phyloP scores from a whole-genome alignment of 1,284 basidiomycete species.

The Heterobasidion occidentale region DNA sequence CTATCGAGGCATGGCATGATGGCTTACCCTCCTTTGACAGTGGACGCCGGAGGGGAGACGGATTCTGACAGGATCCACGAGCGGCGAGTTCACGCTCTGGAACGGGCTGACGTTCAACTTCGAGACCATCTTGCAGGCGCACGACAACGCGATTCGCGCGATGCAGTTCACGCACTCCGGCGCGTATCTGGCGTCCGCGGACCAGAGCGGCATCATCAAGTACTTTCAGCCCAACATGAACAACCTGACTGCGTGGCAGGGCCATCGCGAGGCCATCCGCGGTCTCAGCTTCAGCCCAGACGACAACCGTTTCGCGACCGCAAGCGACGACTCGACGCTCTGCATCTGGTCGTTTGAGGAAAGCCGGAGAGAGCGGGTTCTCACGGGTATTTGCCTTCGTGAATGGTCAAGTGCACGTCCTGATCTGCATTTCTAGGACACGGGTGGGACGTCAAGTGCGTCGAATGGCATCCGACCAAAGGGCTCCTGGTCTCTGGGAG shows the following conservation, averaged over 20 bases:
- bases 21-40: slow-evolving; percentile 28
- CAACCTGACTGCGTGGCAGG: slow-evolving; percentile 90
- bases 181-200: slow-evolving; percentile 84
- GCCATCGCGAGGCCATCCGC: slow-evolving; percentile 85
- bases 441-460: slow-evolving; percentile 98
- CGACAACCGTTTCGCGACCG: slow-evolving; percentile 87
- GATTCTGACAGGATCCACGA: slow-evolving; percentile 90
- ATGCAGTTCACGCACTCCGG: slow-evolving; percentile 90
- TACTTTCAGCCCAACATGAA: slow-evolving; percentile 99
- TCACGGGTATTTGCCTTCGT: background rate
- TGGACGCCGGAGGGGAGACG: slow-evolving; percentile 96
- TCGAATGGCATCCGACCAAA: slow-evolving; percentile 97
- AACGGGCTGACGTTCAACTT: slow-evolving; percentile 99
- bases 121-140: slow-evolving; percentile 96
- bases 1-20: background rate
- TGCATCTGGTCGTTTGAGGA: slow-evolving; percentile 95
- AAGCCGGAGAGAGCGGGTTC: slow-evolving; percentile 75
- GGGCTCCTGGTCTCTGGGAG: slow-evolving; percentile 90
- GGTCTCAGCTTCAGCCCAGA: slow-evolving; percentile 90
- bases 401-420: background rate
- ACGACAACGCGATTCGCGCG: slow-evolving; percentile 89
- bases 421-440: slow-evolving; percentile 49
- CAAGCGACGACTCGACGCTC: slow-evolving; percentile 91
- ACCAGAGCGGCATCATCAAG: slow-evolving; percentile 93
- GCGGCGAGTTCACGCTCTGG: slow-evolving; percentile 98